These are phyloP conservation scores for Salpingoeca rosetta DNA, from an alignment of 78 protist species.

Conservation along the genomic window DNA sequence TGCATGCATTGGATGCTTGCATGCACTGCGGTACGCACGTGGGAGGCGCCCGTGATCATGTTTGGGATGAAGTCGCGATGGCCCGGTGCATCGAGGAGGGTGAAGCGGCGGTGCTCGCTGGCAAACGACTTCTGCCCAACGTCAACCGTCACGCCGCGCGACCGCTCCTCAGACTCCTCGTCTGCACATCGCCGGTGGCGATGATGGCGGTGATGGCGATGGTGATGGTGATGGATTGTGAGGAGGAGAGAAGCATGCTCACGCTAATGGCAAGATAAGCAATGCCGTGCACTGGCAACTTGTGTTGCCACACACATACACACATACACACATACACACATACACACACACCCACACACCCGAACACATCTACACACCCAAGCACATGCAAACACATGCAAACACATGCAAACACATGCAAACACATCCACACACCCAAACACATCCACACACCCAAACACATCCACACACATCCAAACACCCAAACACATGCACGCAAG, in stretches of 20 bases:
- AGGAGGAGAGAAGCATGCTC: no score
- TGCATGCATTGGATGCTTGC: neutral
- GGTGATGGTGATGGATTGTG: no score
- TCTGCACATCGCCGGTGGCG: no score
- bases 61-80: conserved; percentile 92
- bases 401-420: neutral
- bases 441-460: neutral
- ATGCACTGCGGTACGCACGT: no score
- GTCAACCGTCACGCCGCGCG: conserved; percentile 94
- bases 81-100: conserved; percentile 98
- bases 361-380: neutral
- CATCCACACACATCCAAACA: neutral
- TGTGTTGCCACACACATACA: no score
- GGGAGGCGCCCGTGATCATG: conserved; percentile 89
- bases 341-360: neutral
- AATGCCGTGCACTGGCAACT: no score
- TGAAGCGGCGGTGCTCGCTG: conserved; percentile 48
- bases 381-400: neutral
- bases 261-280: no score
- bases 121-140: conserved; percentile 63
- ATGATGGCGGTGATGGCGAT: no score
- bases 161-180: no score
- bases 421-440: neutral
- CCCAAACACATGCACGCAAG: conserved; percentile 45
- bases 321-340: no score